These are phyloP conservation scores for Mallotus repandus DNA, from an alignment of 441 rosid species.

Conservation along the genomic window DNA sequence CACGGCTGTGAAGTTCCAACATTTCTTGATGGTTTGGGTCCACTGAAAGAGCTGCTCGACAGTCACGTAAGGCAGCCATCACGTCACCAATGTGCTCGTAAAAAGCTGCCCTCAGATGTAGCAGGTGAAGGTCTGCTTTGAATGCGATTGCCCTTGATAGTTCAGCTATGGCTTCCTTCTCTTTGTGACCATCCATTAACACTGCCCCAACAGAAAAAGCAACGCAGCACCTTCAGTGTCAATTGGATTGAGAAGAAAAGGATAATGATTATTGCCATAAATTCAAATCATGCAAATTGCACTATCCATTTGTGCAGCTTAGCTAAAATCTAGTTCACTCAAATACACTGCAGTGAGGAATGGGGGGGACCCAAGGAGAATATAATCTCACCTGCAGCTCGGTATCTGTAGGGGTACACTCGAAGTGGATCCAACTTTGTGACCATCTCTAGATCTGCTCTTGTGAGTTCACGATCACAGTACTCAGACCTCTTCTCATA, in stretches of 20 bases:
- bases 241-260: neutral
- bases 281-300: too few species aligned
- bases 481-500: conserved; percentile 98
- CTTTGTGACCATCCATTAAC: conserved; percentile 85
- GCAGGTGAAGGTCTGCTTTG: conserved; percentile 92
- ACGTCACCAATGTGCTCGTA: conserved; percentile 85
- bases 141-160: conserved; percentile 85
- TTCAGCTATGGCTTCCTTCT: conserved; percentile 88
- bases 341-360: neutral
- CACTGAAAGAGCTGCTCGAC: conserved; percentile 93
- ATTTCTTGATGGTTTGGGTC: conserved; percentile 93
- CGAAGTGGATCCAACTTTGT: conserved; percentile 88
- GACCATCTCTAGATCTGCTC: conserved; percentile 88
- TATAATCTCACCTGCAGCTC: conserved; percentile 77
- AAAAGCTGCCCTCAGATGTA: conserved; percentile 90
- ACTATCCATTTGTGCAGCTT: neutral
- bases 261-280: too few species aligned
- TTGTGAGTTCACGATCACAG: conserved; percentile 80
- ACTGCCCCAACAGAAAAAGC: conserved; percentile 43
- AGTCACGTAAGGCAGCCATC: conserved; percentile 68
- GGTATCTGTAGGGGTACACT: conserved; percentile 91
- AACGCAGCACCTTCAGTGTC: neutral
- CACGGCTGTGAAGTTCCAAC: conserved; percentile 88
- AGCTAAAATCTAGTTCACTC: too few species aligned
- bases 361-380: neutral